Evolutionary conservation across 345 rosid genomes (phyloP).

Genomic region (Salix brachista): DNA sequence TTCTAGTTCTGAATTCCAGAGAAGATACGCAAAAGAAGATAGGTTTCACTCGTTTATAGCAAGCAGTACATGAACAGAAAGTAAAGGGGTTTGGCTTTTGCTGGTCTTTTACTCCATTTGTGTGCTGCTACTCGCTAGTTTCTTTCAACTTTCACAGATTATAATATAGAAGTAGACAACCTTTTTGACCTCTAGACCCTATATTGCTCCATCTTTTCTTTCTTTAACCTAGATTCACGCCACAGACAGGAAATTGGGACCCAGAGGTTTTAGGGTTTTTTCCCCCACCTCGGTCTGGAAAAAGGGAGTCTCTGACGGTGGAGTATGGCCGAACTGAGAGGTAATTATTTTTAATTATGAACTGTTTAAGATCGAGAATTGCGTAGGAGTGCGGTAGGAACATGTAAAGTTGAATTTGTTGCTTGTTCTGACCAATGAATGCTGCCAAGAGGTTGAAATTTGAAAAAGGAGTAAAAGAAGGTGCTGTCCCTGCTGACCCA

Average conservation of each 20-base stretch:
- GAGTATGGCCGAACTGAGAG: conserved; percentile 7
- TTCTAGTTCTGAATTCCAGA: conserved; percentile 22
- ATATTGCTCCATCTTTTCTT: neutral
- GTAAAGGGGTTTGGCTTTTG: neutral
- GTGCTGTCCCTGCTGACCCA: too few species aligned
- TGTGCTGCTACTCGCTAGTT: neutral
- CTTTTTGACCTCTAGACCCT: neutral
- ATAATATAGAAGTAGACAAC: neutral
- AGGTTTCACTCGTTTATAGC: conserved; percentile 16
- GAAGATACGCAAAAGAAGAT: conserved; percentile 28
- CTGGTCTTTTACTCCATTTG: neutral
- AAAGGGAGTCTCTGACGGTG: neutral
- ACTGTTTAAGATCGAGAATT: neutral
- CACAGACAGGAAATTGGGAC: conserved; percentile 20
- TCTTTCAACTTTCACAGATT: conserved; percentile 2
- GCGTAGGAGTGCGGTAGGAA: too few species aligned
- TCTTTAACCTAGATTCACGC: conserved; percentile 18
- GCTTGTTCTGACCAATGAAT: too few species aligned
- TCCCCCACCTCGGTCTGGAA: neutral
- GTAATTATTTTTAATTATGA: neutral
- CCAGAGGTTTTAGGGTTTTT: neutral
- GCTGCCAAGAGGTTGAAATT: too few species aligned
- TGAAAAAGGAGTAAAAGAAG: too few species aligned
- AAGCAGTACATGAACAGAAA: neutral
- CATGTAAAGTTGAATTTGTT: too few species aligned